These are phyloP conservation scores for Escallonia rubra DNA, from an alignment of 129 eudicot species.

Conservation along the genomic window DNA sequence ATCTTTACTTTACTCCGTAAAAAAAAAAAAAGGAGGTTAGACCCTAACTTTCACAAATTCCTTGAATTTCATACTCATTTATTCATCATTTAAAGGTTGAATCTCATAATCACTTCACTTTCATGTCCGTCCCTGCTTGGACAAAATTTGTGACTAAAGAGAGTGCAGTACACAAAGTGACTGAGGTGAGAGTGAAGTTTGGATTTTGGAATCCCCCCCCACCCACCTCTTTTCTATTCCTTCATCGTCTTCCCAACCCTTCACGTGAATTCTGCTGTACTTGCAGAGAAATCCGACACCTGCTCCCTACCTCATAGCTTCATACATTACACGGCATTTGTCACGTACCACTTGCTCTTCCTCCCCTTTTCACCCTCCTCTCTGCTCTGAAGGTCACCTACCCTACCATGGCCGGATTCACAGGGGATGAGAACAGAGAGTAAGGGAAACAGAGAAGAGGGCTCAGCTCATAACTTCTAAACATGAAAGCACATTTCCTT, in stretches of 20 bases:
- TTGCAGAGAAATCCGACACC: not conserved
- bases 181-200: not conserved
- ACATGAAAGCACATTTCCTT: constrained; percentile 3
- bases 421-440: not conserved
- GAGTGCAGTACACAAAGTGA: not conserved
- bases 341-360: constrained; percentile 8
- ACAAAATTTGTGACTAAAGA: not conserved
- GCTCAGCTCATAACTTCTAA: not conserved
- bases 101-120: not conserved
- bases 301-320: not conserved
- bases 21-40: too few relatives aligned
- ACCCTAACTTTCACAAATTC: not conserved
- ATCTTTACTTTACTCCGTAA: too few relatives aligned
- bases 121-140: too few relatives aligned
- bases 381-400: not conserved
- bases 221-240: not conserved
- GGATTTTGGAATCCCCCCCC: not conserved
- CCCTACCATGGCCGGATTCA: not conserved
- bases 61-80: not conserved
- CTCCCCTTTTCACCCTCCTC: not conserved
- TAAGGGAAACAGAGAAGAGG: too few relatives aligned
- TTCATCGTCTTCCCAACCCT: not conserved
- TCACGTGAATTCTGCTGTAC: constrained; percentile 36
- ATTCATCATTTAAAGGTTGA: not conserved
- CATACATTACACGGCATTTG: constrained; percentile 4